Evolutionary conservation across 2,329 filamentous ascomycete species (phyloP).

Genomic region (Diaporthe sp.): DNA sequence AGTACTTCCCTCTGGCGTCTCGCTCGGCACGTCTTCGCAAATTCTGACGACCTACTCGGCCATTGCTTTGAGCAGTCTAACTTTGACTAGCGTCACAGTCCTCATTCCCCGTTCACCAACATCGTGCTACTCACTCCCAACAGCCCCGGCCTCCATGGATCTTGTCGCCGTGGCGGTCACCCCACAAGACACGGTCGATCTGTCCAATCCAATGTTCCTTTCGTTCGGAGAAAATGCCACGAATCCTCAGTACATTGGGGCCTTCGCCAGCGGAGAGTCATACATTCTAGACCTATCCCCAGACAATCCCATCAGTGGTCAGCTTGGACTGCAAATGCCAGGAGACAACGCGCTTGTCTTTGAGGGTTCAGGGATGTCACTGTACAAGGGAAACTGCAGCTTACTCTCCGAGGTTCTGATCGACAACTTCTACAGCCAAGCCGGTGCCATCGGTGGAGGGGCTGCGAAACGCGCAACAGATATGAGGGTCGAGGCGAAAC

Average conservation of each 20-base stretch:
- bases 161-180: slow-evolving; percentile 42
- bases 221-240: slow-evolving; percentile 45
- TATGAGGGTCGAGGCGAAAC: not conserved
- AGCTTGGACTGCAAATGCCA: slow-evolving; percentile 41
- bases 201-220: slow-evolving; percentile 42
- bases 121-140: slow-evolving; percentile 44
- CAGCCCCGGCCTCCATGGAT: slow-evolving; percentile 42
- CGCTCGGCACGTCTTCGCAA: slow-evolving; percentile 34
- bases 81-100: slow-evolving; percentile 43
- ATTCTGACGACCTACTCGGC: slow-evolving; percentile 34
- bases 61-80: slow-evolving; percentile 35
- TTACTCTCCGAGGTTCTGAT: slow-evolving; percentile 42
- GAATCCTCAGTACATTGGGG: slow-evolving; percentile 44
- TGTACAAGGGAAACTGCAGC: slow-evolving; percentile 43
- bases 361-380: slow-evolving; percentile 43
- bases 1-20: slow-evolving; percentile 27
- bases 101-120: slow-evolving; percentile 44
- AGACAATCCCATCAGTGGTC: slow-evolving; percentile 41
- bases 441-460: slow-evolving; percentile 35
- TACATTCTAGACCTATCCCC: slow-evolving; percentile 43
- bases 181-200: slow-evolving; percentile 35
- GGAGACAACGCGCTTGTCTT: slow-evolving; percentile 43
- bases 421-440: slow-evolving; percentile 43
- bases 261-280: slow-evolving; percentile 41
- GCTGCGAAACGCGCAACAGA: not conserved